Evolutionary conservation across 805 yeast species (phyloP).

Genomic region (Tetrapisispora nanseiensis): DNA sequence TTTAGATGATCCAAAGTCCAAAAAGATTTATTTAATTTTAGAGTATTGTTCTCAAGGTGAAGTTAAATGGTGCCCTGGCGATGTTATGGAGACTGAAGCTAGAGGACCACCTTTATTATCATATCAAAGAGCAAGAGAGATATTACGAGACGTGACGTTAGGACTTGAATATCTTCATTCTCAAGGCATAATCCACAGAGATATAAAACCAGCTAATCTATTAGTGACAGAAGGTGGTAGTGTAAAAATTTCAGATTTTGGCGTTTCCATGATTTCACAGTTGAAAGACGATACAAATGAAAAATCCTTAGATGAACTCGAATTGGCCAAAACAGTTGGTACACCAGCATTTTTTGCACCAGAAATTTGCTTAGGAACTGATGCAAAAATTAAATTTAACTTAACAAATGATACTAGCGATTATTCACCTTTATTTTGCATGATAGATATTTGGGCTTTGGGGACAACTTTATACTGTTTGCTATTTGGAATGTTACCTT

Average conservation of each 20-base stretch:
- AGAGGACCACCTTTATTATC: constrained; percentile 58
- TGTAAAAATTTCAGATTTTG: constrained; percentile 94
- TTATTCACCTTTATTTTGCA: constrained; percentile 54
- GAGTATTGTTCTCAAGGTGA: constrained; percentile 91
- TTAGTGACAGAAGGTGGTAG: constrained; percentile 57
- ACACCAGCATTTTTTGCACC: constrained; percentile 97
- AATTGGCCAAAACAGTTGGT: constrained; percentile 91
- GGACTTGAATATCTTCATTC: constrained; percentile 87
- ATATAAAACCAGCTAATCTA: constrained; percentile 89
- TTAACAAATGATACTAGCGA: constrained; percentile 18
- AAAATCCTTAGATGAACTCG: constrained; percentile 46
- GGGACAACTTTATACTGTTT: constrained; percentile 88
- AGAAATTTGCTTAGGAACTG: constrained; percentile 62
- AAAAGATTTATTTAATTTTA: constrained; percentile 80
- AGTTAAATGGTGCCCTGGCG: constrained; percentile 55
- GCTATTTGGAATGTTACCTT: constrained; percentile 81
- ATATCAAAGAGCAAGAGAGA: constrained; percentile 55
- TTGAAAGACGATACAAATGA: constrained; percentile 8
- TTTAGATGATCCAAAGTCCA: constrained; percentile 70
- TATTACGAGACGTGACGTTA: constrained; percentile 71
- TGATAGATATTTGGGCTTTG: constrained; percentile 95
- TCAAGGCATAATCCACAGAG: constrained; percentile 89
- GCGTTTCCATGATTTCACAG: constrained; percentile 59
- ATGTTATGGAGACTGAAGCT: constrained; percentile 32
- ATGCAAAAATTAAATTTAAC: constrained; percentile 16